Percentiles rank a stretch among this genome's conserved stretches.
Evolutionary conservation across 768 basidiomycete genomes (phyloP).

Genomic region (Mycena haematopus): DNA sequence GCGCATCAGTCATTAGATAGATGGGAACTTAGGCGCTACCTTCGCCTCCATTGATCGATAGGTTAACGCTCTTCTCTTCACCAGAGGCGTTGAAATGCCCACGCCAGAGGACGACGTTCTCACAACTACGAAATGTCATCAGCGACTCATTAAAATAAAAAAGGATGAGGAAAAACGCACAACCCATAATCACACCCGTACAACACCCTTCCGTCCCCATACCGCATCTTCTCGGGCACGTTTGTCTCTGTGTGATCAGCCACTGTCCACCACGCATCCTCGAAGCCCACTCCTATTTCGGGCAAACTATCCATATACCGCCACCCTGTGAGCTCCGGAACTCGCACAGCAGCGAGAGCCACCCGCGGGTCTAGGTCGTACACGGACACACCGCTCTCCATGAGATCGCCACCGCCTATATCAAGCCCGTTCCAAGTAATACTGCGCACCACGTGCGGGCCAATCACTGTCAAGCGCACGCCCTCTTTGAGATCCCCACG

Average conservation of each 20-base stretch:
- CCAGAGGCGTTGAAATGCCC: conserved; percentile 78
- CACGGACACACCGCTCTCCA: conserved; percentile 44
- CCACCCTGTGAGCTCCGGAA: conserved; percentile 68
- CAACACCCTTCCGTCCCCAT: conserved; percentile 78
- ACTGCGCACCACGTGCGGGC: conserved; percentile 53
- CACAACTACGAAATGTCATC: conserved; percentile 58
- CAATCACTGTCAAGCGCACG: conserved; percentile 69
- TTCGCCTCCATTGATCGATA: conserved; percentile 85
- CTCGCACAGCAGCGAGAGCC: conserved; percentile 39
- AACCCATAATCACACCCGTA: conserved; percentile 90
- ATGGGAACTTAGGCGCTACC: conserved; percentile 43
- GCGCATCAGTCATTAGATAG: not conserved
- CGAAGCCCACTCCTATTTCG: conserved; percentile 62
- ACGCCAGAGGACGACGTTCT: conserved; percentile 82
- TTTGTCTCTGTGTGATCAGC: conserved; percentile 78
- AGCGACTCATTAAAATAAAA: not conserved
- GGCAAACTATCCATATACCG: conserved; percentile 78
- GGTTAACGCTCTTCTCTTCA: conserved; percentile 65
- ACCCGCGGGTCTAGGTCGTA: conserved; percentile 47
- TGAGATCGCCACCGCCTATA: conserved; percentile 42
- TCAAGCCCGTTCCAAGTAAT: conserved; percentile 79
- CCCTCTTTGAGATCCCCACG: conserved; percentile 71
- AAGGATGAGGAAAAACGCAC: conserved; percentile 48
- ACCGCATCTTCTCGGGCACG: conserved; percentile 70
- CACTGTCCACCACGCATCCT: conserved; percentile 66